phyloP scores from a whole-genome alignment of 306 rosid species.

The Clitoria ternatea region DNA sequence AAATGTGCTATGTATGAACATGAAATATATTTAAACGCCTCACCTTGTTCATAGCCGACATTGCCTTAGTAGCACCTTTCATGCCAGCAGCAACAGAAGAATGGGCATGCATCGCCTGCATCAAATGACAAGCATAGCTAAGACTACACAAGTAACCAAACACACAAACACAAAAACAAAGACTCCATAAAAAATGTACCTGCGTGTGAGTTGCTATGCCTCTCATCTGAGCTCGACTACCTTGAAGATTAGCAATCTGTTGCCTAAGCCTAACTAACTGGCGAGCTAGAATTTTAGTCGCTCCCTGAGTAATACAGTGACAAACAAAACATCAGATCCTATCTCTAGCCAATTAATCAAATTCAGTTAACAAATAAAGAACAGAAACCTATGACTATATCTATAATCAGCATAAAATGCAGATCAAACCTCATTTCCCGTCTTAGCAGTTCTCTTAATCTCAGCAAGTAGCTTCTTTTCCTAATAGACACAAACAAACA shows the following conservation, averaged over 20 bases:
- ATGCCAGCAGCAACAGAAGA: conserved; percentile 94
- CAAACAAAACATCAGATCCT: conserved; percentile 13
- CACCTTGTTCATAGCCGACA: conserved; percentile 93
- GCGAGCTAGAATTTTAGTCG: conserved; percentile 89
- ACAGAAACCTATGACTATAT: background rate
- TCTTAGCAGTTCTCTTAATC: conserved; percentile 97
- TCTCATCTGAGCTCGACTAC: conserved; percentile 99
- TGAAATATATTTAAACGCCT: background rate
- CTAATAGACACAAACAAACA: conserved; percentile 38
- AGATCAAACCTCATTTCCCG: conserved; percentile 77
- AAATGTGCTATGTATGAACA: background rate
- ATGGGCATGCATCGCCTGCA: conserved; percentile 92
- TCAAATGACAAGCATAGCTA: conserved; percentile 7
- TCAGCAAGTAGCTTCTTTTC: conserved; percentile 91
- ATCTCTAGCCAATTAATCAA: background rate
- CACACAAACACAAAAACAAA: background rate
- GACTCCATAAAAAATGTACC: conserved; percentile 38
- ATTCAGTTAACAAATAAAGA: background rate
- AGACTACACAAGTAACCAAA: background rate
- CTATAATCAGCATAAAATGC: background rate
- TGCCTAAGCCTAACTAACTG: conserved; percentile 93
- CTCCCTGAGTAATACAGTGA: conserved; percentile 52
- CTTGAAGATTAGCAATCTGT: conserved; percentile 92
- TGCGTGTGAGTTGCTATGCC: conserved; percentile 98
- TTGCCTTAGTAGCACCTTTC: conserved; percentile 90